Base-by-base conservation (phyloP, 768 basidiomycete genomes). In the Suillus alpinus region DNA sequence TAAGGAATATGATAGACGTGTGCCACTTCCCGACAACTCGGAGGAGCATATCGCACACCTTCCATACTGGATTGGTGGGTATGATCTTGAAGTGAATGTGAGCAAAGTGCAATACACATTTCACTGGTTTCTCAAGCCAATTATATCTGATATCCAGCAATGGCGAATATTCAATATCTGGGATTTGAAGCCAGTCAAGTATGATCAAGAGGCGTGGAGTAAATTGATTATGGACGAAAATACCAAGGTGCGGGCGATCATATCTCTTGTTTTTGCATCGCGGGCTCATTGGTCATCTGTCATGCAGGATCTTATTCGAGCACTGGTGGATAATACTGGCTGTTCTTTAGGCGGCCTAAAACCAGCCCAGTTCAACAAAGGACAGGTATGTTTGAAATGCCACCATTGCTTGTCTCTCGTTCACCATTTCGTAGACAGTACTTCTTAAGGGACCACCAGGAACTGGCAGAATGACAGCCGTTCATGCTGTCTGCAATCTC, bases 21-120 rank as follows among this genome's bases (percentile, higher is more conserved):
- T 16, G 1, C 16, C 36, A 39, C 36, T 55, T 39, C 53, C 53
- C 16, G 37, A 39, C 37, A 37, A 55, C 26, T 23, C 36, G 16
- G 23, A 39, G 16, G 53, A 55, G 16, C 2, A 55, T 16, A 23
- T 36, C 23, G 37, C 37, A 5, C 23, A 23, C 37, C 53, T 55
- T 39, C 53, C 53, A 18, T 39, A 55, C 53, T 55, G 36, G 36
- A 55, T 55, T 55, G 53, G 37, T 12, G 53, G 53, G 4, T 39
- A 55, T 39, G 53, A 55, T 26, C 36, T 55, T 18, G 53, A 55
- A 26, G 6, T 12, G 16, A 37, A 20, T 10, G 53, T 55, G 26
- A 55, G 53, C 16, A 18, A 26, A 39, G 20, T 4, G 16, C 4
- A 29, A 37, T 5, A 16, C 10, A 2, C 16, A 9, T 55, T 39